Evolutionary conservation across 228 moss, liverwort and hornwort genomes (phyloP).

Genomic region (Sphagnum fallax): DNA sequence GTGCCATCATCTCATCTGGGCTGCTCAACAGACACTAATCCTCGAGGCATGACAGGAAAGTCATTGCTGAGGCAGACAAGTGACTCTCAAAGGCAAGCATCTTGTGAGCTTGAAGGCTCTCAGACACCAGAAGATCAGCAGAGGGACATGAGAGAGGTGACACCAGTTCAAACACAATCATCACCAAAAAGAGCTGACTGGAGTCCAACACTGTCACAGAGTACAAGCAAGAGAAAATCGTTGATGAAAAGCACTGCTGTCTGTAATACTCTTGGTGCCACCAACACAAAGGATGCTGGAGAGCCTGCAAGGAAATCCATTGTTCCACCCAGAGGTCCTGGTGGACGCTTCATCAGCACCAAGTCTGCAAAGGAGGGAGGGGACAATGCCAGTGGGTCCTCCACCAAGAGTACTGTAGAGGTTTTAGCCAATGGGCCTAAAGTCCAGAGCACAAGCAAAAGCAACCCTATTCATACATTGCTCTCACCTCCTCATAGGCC

Average conservation of each 20-base stretch:
- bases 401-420: background rate
- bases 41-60: background rate
- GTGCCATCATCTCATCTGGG: background rate
- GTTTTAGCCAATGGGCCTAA: background rate
- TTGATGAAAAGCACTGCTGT: slow-evolving; percentile 1
- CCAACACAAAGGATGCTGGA: background rate
- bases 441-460: background rate
- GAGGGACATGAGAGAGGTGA: too few species aligned
- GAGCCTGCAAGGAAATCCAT: slow-evolving; percentile 3
- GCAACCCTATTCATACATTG: background rate
- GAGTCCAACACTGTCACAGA: background rate
- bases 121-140: too few species aligned
- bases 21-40: background rate
- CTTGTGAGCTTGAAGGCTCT: too few species aligned
- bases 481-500: background rate
- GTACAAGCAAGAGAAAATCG: slow-evolving; percentile 1
- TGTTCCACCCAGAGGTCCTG: background rate
- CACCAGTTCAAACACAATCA: background rate
- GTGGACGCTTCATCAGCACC: slow-evolving; percentile 7
- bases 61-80: background rate
- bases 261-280: background rate
- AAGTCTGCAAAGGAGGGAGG: background rate
- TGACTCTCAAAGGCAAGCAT: background rate
- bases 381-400: background rate
- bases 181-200: background rate